Percentiles rank a stretch among this genome's conserved stretches.
These are phyloP conservation scores for Podospora comata DNA, from an alignment of 495 filamentous ascomycete species.

Conservation along the genomic window DNA sequence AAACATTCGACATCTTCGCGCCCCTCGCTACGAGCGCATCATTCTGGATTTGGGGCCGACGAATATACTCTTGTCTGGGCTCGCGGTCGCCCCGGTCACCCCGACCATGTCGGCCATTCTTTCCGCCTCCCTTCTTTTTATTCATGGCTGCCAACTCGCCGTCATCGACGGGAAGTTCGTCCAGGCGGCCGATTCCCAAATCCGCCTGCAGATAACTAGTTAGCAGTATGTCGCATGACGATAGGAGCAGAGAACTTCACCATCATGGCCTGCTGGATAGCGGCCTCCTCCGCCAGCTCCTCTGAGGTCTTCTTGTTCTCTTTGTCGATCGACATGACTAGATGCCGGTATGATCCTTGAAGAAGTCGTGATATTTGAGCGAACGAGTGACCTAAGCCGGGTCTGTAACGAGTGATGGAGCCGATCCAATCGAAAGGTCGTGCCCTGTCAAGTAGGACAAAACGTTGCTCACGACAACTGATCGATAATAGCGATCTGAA, in stretches of 20 bases:
- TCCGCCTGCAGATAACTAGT: conserved; percentile 21
- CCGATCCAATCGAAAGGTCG: not conserved
- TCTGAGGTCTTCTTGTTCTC: not conserved
- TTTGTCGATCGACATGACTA: not conserved
- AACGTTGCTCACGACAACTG: not conserved
- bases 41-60: not conserved
- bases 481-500: not conserved
- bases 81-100: not conserved
- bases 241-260: not conserved
- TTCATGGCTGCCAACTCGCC: not conserved
- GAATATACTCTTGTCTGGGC: not conserved
- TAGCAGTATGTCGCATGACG: not conserved
- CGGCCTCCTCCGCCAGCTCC: not conserved
- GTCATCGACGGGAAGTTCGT: conserved; percentile 20
- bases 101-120: not conserved
- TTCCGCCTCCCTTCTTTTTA: not conserved
- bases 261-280: conserved; percentile 9
- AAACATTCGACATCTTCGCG: not conserved
- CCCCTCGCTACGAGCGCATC: not conserved
- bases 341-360: not conserved
- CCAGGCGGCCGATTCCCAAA: conserved; percentile 17
- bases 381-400: not conserved
- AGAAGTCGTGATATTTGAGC: not conserved
- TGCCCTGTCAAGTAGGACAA: not conserved
- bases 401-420: not conserved